Evolutionary conservation across 2,329 filamentous ascomycete species (phyloP), one percentile per base, ranked within the genome.

Genomic region (Pseudocercospora macadamiae): DNA sequence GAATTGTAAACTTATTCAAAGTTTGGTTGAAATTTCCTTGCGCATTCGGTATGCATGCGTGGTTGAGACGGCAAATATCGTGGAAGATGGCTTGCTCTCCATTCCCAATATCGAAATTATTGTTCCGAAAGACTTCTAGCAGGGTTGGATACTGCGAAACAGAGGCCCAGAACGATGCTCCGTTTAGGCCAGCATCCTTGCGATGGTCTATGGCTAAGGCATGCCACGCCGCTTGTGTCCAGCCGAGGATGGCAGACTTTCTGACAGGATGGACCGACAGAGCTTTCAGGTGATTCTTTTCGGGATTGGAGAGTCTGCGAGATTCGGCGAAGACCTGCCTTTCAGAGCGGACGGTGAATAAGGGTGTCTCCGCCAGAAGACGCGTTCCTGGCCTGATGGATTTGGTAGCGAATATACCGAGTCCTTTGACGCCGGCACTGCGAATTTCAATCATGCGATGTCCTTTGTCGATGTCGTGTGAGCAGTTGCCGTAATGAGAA

Each of bases 311-410:
- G 34, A 60, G 61, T 26, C 44, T 66, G 52, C 66, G 69, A 54
- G 59, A 64, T 18, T 54, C 48, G n/a, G 57, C 64, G 54, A 61
- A 63, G 30, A 67, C 67, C 52, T 51, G 53, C 19, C 49, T 59
- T 55, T 63, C 54, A 10, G 54, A 63, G 19, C 30, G 57, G 6
- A 64, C 59, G 12, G 66, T 73, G 57, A 80, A 63, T 39, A 77
- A 59, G 2, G 76, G 71, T 4, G 65, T 59, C 66, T 80, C 77
- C 10, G 67, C 73, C n/a, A 79, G 56, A 57, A 80, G 76, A 32
- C 74, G 67, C 4, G 74, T 78, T 39, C 76, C 77, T 56, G 65
- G 75, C 3, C 68, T 58, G 54, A 79, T 79, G 45, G 72, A 62
- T 34, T 55, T 48, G 5, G 51, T 71, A 7, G 77, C 76, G 51